A percentile compares a stretch with the other conserved stretches of the same genome.
These are phyloP conservation scores for Cercospora sp. DNA, from an alignment of 2,329 filamentous ascomycete species.

Conservation along the genomic window DNA sequence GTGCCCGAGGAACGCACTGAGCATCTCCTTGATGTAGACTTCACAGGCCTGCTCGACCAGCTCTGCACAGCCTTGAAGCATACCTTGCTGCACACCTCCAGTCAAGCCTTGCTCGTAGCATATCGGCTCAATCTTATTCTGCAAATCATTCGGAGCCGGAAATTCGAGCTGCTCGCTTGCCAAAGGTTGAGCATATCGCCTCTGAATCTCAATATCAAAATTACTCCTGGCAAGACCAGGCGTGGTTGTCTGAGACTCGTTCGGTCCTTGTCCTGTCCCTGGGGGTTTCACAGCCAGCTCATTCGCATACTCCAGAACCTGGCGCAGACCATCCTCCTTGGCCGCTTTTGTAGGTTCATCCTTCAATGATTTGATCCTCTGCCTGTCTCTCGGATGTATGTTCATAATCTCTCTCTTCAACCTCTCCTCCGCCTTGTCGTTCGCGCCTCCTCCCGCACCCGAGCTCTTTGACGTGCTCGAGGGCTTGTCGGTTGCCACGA, in stretches of 20 bases:
- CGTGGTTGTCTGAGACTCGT: conserved; percentile 28
- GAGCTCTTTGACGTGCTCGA: conserved; percentile 63
- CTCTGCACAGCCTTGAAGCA: conserved; percentile 54
- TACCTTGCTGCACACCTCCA: conserved; percentile 38
- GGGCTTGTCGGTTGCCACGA: conserved; percentile 71
- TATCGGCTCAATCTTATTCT: conserved; percentile 62
- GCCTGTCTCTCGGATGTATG: conserved; percentile 59
- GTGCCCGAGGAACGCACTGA: conserved; percentile 56
- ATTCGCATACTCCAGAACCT: conserved; percentile 32
- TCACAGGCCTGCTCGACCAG: conserved; percentile 63
- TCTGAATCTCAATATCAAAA: conserved; percentile 65
- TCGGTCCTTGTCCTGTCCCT: conserved; percentile 17
- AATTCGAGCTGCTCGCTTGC: conserved; percentile 64
- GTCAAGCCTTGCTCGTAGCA: conserved; percentile 65
- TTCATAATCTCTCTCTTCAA: conserved; percentile 66
- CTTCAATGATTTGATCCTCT: conserved; percentile 46
- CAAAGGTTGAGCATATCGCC: conserved; percentile 63
- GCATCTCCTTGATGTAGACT: conserved; percentile 62
- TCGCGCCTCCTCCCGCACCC: conserved; percentile 46
- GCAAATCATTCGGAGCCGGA: conserved; percentile 58
- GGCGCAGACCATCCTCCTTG: conserved; percentile 29
- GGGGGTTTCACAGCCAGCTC: conserved; percentile 34
- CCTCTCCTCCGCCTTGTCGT: conserved; percentile 62
- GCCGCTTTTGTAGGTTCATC: conserved; percentile 19
- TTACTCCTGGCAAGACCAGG: conserved; percentile 42